Conservation (phyloP, 192 early-diverging fungal genomes). For the Funneliformis mosseae region DNA sequence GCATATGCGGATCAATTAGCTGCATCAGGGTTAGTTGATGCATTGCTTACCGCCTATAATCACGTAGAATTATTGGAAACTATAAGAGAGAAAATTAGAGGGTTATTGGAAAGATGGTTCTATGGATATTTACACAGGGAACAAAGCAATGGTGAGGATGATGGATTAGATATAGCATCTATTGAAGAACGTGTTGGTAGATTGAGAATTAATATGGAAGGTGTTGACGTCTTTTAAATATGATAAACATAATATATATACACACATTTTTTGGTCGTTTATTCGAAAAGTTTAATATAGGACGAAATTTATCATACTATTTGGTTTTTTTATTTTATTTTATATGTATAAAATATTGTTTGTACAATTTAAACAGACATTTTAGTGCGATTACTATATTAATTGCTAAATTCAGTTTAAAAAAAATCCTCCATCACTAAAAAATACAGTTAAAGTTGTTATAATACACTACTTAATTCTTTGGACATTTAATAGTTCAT, state of each 20-base stretch:
- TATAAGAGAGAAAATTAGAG: constrained; percentile 3
- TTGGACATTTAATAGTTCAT: too few relatives aligned
- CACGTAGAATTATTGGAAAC: neutral
- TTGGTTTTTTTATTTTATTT: too few relatives aligned
- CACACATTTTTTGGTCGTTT: too few relatives aligned
- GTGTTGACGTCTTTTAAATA: constrained; percentile 17
- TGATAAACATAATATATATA: neutral
- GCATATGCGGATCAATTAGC: constrained; percentile 14
- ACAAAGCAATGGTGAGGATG: neutral
- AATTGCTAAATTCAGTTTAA: too few relatives aligned
- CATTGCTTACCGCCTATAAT: neutral
- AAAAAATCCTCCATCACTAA: too few relatives aligned
- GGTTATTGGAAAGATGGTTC: constrained; percentile 23
- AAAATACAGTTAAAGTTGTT: too few relatives aligned
- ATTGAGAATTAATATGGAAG: constrained; percentile 17
- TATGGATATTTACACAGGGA: constrained; percentile 10
- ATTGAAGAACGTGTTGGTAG: constrained; percentile 18
- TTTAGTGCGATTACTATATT: too few relatives aligned
- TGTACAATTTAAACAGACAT: too few relatives aligned
- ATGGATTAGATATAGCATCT: constrained; percentile 10
- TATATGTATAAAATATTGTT: too few relatives aligned
- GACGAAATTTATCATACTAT: too few relatives aligned
- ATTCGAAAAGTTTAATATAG: too few relatives aligned
- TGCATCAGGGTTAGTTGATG: neutral
- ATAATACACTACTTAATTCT: too few relatives aligned